phyloP scores from a whole-genome alignment of 106 monocot species.

The Hemerocallis citrina region DNA sequence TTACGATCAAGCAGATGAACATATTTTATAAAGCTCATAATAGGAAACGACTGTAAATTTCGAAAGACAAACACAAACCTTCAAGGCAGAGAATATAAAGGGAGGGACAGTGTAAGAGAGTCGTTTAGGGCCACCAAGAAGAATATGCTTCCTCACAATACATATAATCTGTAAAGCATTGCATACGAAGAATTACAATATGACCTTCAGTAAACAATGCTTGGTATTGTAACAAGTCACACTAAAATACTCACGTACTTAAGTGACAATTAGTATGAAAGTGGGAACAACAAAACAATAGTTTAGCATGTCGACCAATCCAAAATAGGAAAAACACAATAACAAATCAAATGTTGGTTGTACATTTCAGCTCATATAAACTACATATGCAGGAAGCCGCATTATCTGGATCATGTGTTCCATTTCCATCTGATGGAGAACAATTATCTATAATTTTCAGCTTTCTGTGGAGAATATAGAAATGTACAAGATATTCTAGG shows the following conservation, averaged over 20 bases:
- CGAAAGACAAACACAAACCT: slow-evolving; percentile 49
- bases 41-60: too few species aligned
- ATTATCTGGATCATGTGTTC: neutral
- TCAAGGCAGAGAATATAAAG: slow-evolving; percentile 72
- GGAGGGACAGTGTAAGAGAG: slow-evolving; percentile 83
- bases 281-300: neutral
- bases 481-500: too few species aligned
- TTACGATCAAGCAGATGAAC: too few species aligned
- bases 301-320: neutral
- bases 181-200: neutral
- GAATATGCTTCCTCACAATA: slow-evolving; percentile 77
- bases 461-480: too few species aligned
- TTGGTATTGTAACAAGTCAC: neutral
- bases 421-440: neutral
- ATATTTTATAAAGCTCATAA: too few species aligned
- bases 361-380: neutral
- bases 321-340: neutral
- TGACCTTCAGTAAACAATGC: neutral
- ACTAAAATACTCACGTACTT: neutral
- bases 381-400: neutral
- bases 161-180: slow-evolving; percentile 11
- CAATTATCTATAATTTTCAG: neutral
- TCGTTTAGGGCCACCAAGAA: slow-evolving; percentile 78
- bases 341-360: neutral
- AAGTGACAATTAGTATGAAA: neutral